Evolutionary conservation across 108 stramenopile species (phyloP).

Genomic region (Cyclostephanos tholiformis): DNA sequence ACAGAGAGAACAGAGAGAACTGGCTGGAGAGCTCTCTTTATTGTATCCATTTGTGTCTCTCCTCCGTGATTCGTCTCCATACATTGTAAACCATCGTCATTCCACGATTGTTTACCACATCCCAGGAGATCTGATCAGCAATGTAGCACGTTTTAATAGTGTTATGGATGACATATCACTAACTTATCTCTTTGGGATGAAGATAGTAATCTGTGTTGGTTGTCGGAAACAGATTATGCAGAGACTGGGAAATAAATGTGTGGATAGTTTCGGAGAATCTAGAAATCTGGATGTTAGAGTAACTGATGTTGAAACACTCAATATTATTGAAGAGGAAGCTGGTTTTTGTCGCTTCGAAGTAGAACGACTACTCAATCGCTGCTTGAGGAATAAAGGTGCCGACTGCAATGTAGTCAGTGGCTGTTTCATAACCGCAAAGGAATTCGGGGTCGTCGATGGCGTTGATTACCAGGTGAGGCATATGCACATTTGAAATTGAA

Average conservation of each 20-base stretch:
- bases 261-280: background rate
- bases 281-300: conserved; percentile 33
- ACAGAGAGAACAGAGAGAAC: conserved; percentile 4
- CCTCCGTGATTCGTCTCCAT: conserved; percentile 90
- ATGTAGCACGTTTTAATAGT: conserved; percentile 57
- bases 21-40: conserved; percentile 17
- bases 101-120: conserved; percentile 92
- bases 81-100: conserved; percentile 93
- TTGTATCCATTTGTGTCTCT: conserved; percentile 81
- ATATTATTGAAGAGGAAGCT: conserved; percentile 64
- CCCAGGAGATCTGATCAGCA: conserved; percentile 73
- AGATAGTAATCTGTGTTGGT: conserved; percentile 82
- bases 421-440: conserved; percentile 60
- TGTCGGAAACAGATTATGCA: conserved; percentile 49
- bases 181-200: conserved; percentile 91
- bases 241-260: conserved; percentile 15
- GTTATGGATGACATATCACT: conserved; percentile 92
- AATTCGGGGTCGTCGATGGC: conserved; percentile 55
- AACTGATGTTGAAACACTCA: conserved; percentile 46
- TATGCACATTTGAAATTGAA: background rate
- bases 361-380: conserved; percentile 57
- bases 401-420: conserved; percentile 69
- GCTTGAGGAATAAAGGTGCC: conserved; percentile 49
- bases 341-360: conserved; percentile 70
- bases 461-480: conserved; percentile 48